phyloP scores from a whole-genome alignment of 805 yeast species.

The Myxozyma nipponensis region DNA sequence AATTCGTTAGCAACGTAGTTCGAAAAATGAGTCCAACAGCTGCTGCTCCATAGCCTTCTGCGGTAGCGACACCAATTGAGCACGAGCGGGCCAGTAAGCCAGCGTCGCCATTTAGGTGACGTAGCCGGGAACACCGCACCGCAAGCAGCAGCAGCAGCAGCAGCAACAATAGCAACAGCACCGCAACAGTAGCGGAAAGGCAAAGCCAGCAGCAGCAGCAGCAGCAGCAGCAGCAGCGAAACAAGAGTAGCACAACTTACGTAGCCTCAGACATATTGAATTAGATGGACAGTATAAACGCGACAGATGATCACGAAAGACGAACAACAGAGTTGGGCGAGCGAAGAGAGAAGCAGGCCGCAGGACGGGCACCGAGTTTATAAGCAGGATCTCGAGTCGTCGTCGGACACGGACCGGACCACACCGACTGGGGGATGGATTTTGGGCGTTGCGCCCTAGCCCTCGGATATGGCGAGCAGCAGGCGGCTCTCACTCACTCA shows the following conservation, averaged over 20 bases:
- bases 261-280: constrained; percentile 26
- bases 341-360: constrained; percentile 1
- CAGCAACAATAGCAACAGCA: background rate
- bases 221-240: background rate
- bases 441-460: background rate
- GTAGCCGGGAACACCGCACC: background rate
- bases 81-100: too few relatives aligned
- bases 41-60: too few relatives aligned
- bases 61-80: background rate
- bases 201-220: too few relatives aligned
- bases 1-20: too few relatives aligned
- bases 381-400: too few relatives aligned
- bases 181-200: too few relatives aligned
- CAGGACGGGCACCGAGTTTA: too few relatives aligned
- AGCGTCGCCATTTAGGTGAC: background rate
- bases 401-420: constrained; percentile 16
- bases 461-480: background rate
- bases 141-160: background rate
- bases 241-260: constrained; percentile 21
- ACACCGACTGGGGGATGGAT: constrained; percentile 24
- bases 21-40: too few relatives aligned
- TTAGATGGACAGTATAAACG: background rate
- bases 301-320: background rate
- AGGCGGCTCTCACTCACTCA: background rate
- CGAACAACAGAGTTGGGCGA: constrained; percentile 2